Conservation (phyloP, 1,139 yeast genomes). For the Arxiozyma slooffiae region DNA sequence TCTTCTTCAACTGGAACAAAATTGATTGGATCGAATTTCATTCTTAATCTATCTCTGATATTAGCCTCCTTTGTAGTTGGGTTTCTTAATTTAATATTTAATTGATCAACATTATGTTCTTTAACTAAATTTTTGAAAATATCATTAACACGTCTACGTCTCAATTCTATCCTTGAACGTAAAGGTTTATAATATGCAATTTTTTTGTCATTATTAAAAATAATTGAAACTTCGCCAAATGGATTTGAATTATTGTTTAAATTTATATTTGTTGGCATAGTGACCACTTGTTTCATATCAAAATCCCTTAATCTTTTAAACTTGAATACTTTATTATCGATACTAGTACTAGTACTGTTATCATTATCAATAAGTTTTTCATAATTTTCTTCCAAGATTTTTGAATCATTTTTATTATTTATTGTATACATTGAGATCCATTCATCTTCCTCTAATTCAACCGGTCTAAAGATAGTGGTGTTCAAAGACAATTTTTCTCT, state of each 20-base stretch:
- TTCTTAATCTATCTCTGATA: constrained; percentile 28
- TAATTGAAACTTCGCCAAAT: constrained; percentile 48
- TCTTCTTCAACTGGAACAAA: constrained; percentile 31
- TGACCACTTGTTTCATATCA: constrained; percentile 52
- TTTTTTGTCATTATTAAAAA: constrained; percentile 44
- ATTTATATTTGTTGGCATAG: constrained; percentile 34
- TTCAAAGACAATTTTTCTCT: constrained; percentile 40
- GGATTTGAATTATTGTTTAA: constrained; percentile 33
- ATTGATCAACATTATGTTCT: constrained; percentile 35
- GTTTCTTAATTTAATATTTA: constrained; percentile 27
- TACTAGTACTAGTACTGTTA: constrained; percentile 14
- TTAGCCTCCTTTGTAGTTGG: constrained; percentile 30
- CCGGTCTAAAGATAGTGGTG: constrained; percentile 66
- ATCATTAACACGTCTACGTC: constrained; percentile 67
- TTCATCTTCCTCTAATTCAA: constrained; percentile 64
- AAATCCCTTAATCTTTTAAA: constrained; percentile 68
- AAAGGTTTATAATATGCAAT: constrained; percentile 71
- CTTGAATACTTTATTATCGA: constrained; percentile 36
- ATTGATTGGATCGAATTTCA: constrained; percentile 31
- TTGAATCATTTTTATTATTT: constrained; percentile 39
- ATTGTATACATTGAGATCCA: constrained; percentile 72
- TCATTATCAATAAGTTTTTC: constrained; percentile 38
- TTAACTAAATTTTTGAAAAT: constrained; percentile 34
- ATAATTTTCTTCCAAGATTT: constrained; percentile 30
- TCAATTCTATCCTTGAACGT: constrained; percentile 67